Conservation (phyloP, 192 early-diverging fungal species). For the Coemansia biformis region DNA sequence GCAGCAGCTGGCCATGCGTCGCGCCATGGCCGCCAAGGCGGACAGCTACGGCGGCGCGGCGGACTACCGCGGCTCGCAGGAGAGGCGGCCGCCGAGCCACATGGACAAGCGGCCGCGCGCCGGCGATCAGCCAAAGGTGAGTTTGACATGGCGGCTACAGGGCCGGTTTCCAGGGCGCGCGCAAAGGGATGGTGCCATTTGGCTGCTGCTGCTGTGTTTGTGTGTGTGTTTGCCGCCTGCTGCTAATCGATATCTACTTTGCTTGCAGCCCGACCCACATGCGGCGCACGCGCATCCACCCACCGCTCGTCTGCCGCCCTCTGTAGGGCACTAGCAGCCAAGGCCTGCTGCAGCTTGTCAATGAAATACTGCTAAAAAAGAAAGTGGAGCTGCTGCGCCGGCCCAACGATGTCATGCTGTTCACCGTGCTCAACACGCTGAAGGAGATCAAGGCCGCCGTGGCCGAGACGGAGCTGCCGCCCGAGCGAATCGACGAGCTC, state of each 20-base stretch:
- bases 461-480: slow-evolving; percentile 18
- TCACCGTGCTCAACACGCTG: slow-evolving; percentile 22
- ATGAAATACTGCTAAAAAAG: slow-evolving; percentile 33
- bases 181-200: too few species aligned
- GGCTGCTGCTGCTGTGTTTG: too few species aligned
- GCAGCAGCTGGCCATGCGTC: slow-evolving; percentile 21
- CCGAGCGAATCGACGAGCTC: slow-evolving; percentile 15
- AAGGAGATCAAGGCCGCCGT: slow-evolving; percentile 28
- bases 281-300: too few species aligned
- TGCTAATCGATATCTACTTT: neutral
- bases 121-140: slow-evolving; percentile 27
- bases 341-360: slow-evolving; percentile 30
- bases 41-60: slow-evolving; percentile 12
- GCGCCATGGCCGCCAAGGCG: slow-evolving; percentile 20
- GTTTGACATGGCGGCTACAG: neutral
- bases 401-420: slow-evolving; percentile 32
- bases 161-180: neutral
- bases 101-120: slow-evolving; percentile 20
- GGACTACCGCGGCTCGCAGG: neutral
- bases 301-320: too few species aligned
- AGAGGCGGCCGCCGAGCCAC: neutral
- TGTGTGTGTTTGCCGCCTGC: too few species aligned
- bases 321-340: slow-evolving; percentile 26
- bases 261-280: neutral
- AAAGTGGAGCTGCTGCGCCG: slow-evolving; percentile 35